Base-by-base conservation (phyloP, 2,329 filamentous ascomycete species). In the Paecilomyces sp. region DNA sequence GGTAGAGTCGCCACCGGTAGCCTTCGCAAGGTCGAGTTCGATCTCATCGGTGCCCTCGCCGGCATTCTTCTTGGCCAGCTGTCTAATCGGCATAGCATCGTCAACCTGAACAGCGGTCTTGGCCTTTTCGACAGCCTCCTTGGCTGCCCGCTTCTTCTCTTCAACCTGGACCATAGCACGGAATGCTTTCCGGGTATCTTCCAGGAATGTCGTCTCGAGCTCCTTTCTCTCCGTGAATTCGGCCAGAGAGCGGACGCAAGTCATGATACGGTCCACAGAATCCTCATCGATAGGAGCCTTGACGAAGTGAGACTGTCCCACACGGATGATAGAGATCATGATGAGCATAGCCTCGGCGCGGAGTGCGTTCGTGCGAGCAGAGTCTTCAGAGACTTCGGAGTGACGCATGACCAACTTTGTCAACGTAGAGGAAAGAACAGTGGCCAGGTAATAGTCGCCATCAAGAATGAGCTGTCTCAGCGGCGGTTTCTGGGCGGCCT, bases 371-470 rank as follows among this genome's bases (percentile, higher is more conserved):
- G 93, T 97, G 47, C 94, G 88, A 52, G 90, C 90, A 52, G 83
- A 77, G 68, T 97, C 93, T 25, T 88, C 81, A 1, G 93, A 97
- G 61, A 97, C 92, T 72, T 97, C 92, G 1, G 91, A 89, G 74
- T 97, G 92, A 57, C 94, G 90, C 92, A 99, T 96, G 56, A 99
- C 94, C 58, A 99, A 84, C 79, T 99, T 99, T 15, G 94, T 96
- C 60, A 99, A 84, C 0, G 93, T 97, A 7, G 92, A 94, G 1
- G 93, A 93, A n/a, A 99, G 85, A 7, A 97, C 94, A 1, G 94
- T 91, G 2, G 92, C 90, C 52, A 99, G 83, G 74, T 96, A 99
- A 79, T 96, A 99, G 76, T 99, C 94, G 60, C 94, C 94, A 67
- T 99, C 94, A 36, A 99, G 85, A 61, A 99, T 96, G 58, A 97